Conservation (phyloP, 805 yeast species). For the Yamadazyma ubonensis region DNA sequence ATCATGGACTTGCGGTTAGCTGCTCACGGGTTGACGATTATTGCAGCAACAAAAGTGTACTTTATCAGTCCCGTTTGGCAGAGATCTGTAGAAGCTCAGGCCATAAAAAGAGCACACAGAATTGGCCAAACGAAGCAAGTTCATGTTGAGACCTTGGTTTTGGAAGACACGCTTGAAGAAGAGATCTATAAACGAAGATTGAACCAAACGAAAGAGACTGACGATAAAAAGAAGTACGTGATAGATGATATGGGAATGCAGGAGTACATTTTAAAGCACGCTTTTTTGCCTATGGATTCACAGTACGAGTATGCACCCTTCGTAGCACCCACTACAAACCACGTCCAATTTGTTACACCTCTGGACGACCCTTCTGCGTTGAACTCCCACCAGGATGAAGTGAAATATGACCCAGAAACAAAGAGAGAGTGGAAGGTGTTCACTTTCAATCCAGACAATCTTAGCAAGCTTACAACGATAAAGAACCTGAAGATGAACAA, state of each 20-base stretch:
- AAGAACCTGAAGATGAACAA: constrained; percentile 22
- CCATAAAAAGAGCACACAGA: constrained; percentile 74
- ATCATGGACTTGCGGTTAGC: constrained; percentile 69
- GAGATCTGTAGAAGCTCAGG: constrained; percentile 68
- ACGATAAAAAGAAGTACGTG: constrained; percentile 31
- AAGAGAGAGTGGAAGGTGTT: constrained; percentile 26
- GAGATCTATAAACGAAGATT: constrained; percentile 53
- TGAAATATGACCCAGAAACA: constrained; percentile 5
- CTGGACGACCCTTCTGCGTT: constrained; percentile 13
- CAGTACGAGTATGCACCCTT: constrained; percentile 40
- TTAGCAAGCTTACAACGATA: constrained; percentile 24
- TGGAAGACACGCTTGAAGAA: constrained; percentile 64
- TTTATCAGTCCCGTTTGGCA: constrained; percentile 75
- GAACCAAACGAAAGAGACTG: constrained; percentile 12
- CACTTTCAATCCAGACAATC: constrained; percentile 31
- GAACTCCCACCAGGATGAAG: constrained; percentile 13
- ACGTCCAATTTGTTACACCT: not conserved
- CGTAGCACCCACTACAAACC: constrained; percentile 21
- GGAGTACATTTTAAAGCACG: constrained; percentile 50
- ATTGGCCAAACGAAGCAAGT: constrained; percentile 69
- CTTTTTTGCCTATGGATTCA: constrained; percentile 37
- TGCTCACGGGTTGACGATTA: constrained; percentile 67
- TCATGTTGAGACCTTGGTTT: constrained; percentile 63
- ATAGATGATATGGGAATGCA: constrained; percentile 63
- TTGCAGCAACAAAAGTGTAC: constrained; percentile 66